Conservation (phyloP, 1,139 yeast genomes). For the Geotrichum klebahnii region DNA sequence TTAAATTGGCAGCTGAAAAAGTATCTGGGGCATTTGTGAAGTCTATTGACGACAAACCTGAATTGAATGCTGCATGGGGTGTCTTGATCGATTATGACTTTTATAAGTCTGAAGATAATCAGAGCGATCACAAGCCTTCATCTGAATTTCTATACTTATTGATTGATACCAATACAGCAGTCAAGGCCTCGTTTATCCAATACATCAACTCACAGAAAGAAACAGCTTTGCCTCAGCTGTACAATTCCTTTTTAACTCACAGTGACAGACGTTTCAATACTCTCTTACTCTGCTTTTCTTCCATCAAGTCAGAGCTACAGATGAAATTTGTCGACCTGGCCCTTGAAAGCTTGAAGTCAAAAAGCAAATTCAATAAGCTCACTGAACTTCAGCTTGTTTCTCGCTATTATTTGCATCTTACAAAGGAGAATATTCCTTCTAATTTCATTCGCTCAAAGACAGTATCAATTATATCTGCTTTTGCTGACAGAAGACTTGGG, state of each 20-base stretch:
- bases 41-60: not conserved
- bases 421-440: constrained; percentile 12
- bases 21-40: not conserved
- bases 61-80: constrained; percentile 5
- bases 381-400: constrained; percentile 18
- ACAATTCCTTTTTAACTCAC: constrained; percentile 1
- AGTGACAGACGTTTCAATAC: constrained; percentile 11
- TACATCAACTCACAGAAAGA: constrained; percentile 9
- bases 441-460: constrained; percentile 11
- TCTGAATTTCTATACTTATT: constrained; percentile 5
- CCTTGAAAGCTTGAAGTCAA: constrained; percentile 10
- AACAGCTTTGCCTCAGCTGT: not conserved
- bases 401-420: constrained; percentile 14
- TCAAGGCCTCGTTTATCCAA: constrained; percentile 2
- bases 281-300: constrained; percentile 9
- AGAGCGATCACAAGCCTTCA: not conserved
- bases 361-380: not conserved
- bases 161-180: constrained; percentile 5
- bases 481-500: constrained; percentile 17
- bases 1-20: not conserved
- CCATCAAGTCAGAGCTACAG: not conserved
- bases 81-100: not conserved
- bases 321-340: constrained; percentile 11
- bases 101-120: not conserved
- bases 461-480: constrained; percentile 17